Evolutionary conservation across 257 asterid species (phyloP), one percentile per base, ranked within the genome.

Genomic region (Solanum gracilifrons): DNA sequence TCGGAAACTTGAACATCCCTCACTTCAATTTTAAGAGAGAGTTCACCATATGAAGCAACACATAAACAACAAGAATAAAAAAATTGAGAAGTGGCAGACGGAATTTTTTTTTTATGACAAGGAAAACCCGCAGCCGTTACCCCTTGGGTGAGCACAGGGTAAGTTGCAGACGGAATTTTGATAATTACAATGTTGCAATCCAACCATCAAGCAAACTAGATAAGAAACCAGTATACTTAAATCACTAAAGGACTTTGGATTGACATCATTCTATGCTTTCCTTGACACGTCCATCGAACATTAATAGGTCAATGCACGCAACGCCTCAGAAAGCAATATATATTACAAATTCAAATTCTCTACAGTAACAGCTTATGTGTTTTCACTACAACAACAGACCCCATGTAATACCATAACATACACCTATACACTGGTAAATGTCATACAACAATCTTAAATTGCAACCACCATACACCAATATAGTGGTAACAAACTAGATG

Each of bases 21-120:
- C 87, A 69, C 37, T 36, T n/a, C 84, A 37, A 13, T 27, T 21
- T 69, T 12, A 66, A 69, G 55, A 46, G 79, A 74, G 87, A 35
- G 62, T 27, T 85, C 69, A 85, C 87, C 72, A 86, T 86, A 46
- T 18, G 83, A 86, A 86, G 87, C 83, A 86, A 86, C 46, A 85
- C 35, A 16, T 5, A 68, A 3, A 10, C 69, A 29, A 3, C 1
- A 82, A 20, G 18, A n/a, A 41, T 33, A 46, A 46, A 41, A 37
- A 77, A 13, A 41, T 6, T 13, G 62, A 13, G n/a, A 6, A 43
- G 15, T 46, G 84, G 6, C 9, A 41, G 0, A 39, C 16, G 10
- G 62, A n/a, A n/a, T 6, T 7, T 62, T 39, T 39, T 39, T 39
- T 9, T 39, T 0, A 39, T 9, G 43, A 39, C 43, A 9, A 39